phyloP scores from a whole-genome alignment of 495 filamentous ascomycete genomes.

The Talaromyces ruber region DNA sequence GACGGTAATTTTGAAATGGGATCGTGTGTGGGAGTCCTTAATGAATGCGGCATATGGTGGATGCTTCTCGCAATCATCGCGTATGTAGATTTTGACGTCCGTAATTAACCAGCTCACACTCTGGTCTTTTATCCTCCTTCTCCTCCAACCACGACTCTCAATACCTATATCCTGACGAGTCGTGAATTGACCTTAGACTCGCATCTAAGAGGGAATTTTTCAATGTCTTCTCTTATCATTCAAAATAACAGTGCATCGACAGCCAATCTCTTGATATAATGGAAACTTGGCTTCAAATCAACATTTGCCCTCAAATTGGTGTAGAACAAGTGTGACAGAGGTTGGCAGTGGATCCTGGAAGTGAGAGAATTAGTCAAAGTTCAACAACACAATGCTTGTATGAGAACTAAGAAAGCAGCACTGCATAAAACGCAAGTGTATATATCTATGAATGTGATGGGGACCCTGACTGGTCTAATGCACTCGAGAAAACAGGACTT shows the following conservation, averaged over 20 bases:
- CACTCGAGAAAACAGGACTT: not conserved
- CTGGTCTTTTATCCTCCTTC: not conserved
- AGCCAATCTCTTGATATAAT: not conserved
- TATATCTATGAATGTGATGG: not conserved
- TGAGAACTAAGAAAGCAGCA: not conserved
- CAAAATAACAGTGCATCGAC: not conserved
- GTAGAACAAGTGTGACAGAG: not conserved
- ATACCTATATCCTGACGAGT: not conserved
- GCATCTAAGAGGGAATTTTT: not conserved
- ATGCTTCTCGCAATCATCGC: slow-evolving; percentile 16
- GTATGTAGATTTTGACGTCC: slow-evolving; percentile 2
- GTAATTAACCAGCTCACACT: not conserved
- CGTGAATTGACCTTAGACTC: not conserved
- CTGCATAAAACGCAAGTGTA: not conserved
- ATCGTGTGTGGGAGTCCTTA: slow-evolving; percentile 27
- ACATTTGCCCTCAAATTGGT: not conserved
- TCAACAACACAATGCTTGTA: not conserved
- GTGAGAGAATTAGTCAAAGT: not conserved
- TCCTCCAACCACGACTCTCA: not conserved
- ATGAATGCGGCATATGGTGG: slow-evolving; percentile 10
- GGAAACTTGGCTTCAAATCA: not conserved
- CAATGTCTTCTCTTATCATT: not conserved
- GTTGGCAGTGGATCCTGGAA: not conserved
- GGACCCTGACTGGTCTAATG: not conserved
- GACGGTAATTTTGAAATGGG: slow-evolving; percentile 30